Percentiles rank a stretch among this genome's conserved stretches.
Evolutionary conservation across 2,329 filamentous ascomycete species (phyloP).

Genomic region (Penicillium sp.): DNA sequence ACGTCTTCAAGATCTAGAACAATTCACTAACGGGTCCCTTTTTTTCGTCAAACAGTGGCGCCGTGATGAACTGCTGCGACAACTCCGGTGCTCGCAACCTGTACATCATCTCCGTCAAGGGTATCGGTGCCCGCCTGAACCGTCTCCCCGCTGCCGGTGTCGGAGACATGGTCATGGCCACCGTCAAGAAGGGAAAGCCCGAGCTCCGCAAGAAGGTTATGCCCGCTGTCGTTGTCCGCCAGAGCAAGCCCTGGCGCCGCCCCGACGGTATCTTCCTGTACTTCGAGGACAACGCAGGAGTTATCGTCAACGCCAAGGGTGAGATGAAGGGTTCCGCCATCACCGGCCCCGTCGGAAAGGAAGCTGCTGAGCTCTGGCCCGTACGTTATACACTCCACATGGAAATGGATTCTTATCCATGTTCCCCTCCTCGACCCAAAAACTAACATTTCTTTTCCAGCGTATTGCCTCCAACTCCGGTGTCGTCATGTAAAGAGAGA

Average conservation of each 20-base stretch:
- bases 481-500: slow-evolving; percentile 90
- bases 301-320: slow-evolving; percentile 99
- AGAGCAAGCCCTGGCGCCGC: slow-evolving; percentile 99
- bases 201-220: slow-evolving; percentile 99
- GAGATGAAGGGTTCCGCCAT: slow-evolving; percentile 99
- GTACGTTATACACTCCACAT: slow-evolving; percentile 54
- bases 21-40: slow-evolving; percentile 20
- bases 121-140: slow-evolving; percentile 96
- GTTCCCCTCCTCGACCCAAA: not conserved
- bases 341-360: slow-evolving; percentile 98
- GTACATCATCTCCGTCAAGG: slow-evolving; percentile 99
- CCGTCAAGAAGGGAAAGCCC: slow-evolving; percentile 99
- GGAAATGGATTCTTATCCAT: not conserved
- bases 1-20: slow-evolving; percentile 20
- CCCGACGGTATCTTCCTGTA: slow-evolving; percentile 98
- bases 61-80: slow-evolving; percentile 99
- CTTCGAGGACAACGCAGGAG: slow-evolving; percentile 99
- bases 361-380: slow-evolving; percentile 99
- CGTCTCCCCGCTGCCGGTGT: slow-evolving; percentile 95
- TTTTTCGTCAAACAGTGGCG: slow-evolving; percentile 63
- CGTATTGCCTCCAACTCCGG: slow-evolving; percentile 99
- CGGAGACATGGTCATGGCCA: slow-evolving; percentile 99
- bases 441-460: slow-evolving; percentile 46
- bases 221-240: slow-evolving; percentile 97
- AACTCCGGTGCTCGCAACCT: slow-evolving; percentile 98